Evolutionary conservation across 2,329 filamentous ascomycete genomes (phyloP).

Genomic region (Neonectria hederae): DNA sequence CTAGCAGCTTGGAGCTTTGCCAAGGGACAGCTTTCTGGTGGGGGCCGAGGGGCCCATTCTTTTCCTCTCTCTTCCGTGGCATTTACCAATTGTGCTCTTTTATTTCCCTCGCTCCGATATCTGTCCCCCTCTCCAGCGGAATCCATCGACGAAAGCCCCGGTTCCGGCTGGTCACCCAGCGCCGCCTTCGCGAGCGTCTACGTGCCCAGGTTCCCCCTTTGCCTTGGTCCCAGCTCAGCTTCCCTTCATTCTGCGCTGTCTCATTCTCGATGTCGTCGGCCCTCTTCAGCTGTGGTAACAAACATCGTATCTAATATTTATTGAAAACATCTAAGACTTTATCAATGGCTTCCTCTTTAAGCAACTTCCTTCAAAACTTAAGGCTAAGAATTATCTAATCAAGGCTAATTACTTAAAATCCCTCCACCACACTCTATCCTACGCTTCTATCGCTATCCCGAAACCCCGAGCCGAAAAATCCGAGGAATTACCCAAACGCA

Average conservation of each 20-base stretch:
- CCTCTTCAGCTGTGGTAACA: neutral
- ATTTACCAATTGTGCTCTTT: constrained; percentile 11
- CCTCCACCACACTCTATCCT: neutral
- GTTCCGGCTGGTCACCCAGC: constrained; percentile 22
- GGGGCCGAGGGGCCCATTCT: neutral
- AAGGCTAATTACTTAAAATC: neutral
- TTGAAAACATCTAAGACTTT: neutral
- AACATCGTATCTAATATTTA: neutral
- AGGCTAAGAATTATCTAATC: neutral
- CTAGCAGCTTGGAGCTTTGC: constrained; percentile 3
- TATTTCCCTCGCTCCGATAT: constrained; percentile 10
- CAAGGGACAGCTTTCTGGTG: constrained; percentile 12
- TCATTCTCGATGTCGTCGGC: neutral
- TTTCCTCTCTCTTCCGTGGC: no score
- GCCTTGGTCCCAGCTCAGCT: constrained; percentile 16
- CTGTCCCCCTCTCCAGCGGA: constrained; percentile 8
- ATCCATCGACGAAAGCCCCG: constrained; percentile 20
- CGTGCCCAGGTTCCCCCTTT: constrained; percentile 12
- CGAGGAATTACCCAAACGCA: constrained; percentile 18
- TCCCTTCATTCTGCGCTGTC: neutral
- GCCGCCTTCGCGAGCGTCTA: constrained; percentile 25
- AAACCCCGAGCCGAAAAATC: constrained; percentile 38
- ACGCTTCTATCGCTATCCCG: constrained; percentile 18
- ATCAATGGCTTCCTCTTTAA: neutral
- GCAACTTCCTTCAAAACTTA: neutral